Conservation (phyloP, 108 stramenopile genomes). For the Nitzschia sp. region DNA sequence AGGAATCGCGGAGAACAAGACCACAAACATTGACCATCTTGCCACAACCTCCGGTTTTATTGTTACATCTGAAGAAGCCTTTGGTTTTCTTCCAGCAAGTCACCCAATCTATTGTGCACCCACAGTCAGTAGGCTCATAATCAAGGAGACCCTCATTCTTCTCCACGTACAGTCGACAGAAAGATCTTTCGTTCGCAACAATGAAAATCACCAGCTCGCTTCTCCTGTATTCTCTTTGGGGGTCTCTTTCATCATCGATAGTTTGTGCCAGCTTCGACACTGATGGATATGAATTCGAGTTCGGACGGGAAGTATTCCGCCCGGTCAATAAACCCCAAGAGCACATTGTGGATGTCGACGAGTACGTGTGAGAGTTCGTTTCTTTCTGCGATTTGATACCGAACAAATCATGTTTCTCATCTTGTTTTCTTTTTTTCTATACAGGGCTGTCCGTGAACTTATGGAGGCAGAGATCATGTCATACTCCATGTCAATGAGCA, state of each 20-base stretch:
- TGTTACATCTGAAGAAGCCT: too few species aligned
- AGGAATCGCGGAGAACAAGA: too few species aligned
- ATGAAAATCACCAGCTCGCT: too few species aligned
- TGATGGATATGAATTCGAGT: constrained; percentile 2
- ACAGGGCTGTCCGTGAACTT: constrained; percentile 13
- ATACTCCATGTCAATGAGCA: constrained; percentile 15
- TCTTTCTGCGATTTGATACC: not conserved
- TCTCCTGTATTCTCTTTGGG: not conserved
- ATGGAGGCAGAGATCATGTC: constrained; percentile 7
- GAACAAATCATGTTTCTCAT: not conserved
- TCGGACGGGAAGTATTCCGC: not conserved
- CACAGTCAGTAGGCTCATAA: too few species aligned
- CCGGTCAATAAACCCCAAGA: not conserved
- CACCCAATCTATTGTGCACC: too few species aligned
- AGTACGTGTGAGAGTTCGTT: not conserved
- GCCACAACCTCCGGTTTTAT: too few species aligned
- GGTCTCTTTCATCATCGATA: not conserved
- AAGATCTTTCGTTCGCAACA: too few species aligned
- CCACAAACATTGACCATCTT: too few species aligned
- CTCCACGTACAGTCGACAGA: too few species aligned
- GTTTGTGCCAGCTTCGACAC: not conserved
- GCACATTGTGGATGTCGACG: not conserved
- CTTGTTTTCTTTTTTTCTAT: not conserved
- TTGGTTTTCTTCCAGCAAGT: too few species aligned
- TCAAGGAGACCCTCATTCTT: too few species aligned